These are phyloP conservation scores for Apiotrichum siamense DNA, from an alignment of 1,284 basidiomycete species.

Conservation along the genomic window DNA sequence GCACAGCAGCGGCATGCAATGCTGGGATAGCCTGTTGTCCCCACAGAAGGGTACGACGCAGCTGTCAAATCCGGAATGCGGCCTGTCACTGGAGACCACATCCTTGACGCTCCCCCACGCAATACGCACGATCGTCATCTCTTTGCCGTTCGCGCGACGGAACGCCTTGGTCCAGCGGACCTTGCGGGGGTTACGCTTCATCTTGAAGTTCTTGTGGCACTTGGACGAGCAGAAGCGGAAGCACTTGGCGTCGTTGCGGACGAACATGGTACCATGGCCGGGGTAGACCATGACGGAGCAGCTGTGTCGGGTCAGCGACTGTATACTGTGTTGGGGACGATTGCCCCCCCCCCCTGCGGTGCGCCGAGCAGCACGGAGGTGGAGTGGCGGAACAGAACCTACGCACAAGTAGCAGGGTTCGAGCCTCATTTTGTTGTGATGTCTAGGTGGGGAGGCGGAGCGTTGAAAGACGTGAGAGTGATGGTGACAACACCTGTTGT, in stretches of 20 bases:
- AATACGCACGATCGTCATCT: conserved; percentile 89
- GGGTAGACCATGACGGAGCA: conserved; percentile 94
- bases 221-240: conserved; percentile 97
- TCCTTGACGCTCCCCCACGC: background rate
- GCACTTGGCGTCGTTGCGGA: conserved; percentile 92
- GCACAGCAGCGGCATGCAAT: no score
- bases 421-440: conserved; percentile 57
- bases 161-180: conserved; percentile 99
- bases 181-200: conserved; percentile 99
- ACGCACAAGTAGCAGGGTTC: conserved; percentile 69
- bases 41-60: no score
- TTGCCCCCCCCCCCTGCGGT: no score
- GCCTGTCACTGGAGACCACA: no score
- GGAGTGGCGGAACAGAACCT: background rate
- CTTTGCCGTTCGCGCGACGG: conserved; percentile 96
- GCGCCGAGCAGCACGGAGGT: no score
- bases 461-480: background rate
- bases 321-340: no score
- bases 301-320: conserved; percentile 10
- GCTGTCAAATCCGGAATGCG: no score
- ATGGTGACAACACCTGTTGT: conserved; percentile 31
- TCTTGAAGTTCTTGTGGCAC: conserved; percentile 99
- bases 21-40: no score
- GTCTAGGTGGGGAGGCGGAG: conserved; percentile 29
- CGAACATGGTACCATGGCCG: conserved; percentile 90